Base-by-base conservation (phyloP, 2,329 filamentous ascomycete species). In the Aspergillus puulaauensis region DNA sequence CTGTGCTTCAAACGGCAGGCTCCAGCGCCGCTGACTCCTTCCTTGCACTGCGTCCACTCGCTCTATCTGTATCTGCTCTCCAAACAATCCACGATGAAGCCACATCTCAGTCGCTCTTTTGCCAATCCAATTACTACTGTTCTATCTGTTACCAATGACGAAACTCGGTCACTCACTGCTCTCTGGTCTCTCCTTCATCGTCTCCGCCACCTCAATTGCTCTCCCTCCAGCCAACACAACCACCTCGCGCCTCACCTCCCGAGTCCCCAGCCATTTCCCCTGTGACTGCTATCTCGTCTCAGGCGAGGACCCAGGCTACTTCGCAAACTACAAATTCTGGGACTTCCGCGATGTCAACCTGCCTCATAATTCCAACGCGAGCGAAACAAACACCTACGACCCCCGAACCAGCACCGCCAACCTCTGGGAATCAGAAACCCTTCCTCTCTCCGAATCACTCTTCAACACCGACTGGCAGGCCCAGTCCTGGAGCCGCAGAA, bases 321-420 rank as follows among this genome's bases (percentile, higher is more conserved):
- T 83, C 63, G 74, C 79, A 47, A 75, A 82, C 67, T 78, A 82
- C 71, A 76, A 75, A 51, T 78, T 83, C 66, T 82, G 75, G 71
- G 80, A 82, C 67, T 82, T 82, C 61, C 78, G 80, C 24, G 69
- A 74, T 40, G 69, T 81, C 7, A 66, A 71, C 17, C 64, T 74
- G n/a, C 53, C 58, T 31, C 49, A 41, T 8, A 33, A 35, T 33
- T n/a, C 23, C 23, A 47, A 33, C 21, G 27, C 27, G 9, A 31
- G 27, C 27, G 27, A 31, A 31, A 31, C 9, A 11, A 24, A 44
- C 11, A 51, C 57, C 46, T 19, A 43, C 19, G 21, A 33, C 14
- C 24, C 54, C n/a, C 59, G 7, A 49, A 33, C 9, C 33, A 19
- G 9, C 24, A 11, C 27, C 4, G 37, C 27, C 4, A 43, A n/a